phyloP scores from a whole-genome alignment of 257 asterid genomes.

The Craterostigma plantagineum region DNA sequence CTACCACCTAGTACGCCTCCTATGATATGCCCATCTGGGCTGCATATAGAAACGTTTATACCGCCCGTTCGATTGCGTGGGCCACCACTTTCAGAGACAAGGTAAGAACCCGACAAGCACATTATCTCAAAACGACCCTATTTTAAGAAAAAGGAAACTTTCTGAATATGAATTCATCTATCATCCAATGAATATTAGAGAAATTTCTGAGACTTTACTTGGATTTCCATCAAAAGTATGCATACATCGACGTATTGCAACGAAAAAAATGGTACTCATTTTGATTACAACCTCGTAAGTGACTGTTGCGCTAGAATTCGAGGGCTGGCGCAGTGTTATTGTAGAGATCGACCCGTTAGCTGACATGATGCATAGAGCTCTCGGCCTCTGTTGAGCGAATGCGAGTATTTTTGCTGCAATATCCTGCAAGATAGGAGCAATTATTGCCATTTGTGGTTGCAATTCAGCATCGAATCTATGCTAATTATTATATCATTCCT shows the following conservation, averaged over 20 bases:
- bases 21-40: slow-evolving; percentile 52
- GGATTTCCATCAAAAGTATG: too few species aligned
- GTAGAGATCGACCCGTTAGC: slow-evolving; percentile 77
- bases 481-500: too few species aligned
- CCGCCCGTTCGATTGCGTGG: slow-evolving; percentile 49
- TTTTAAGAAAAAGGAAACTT: too few species aligned
- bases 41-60: slow-evolving; percentile 41
- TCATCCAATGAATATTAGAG: too few species aligned
- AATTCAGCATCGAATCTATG: too few species aligned
- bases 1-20: slow-evolving; percentile 66
- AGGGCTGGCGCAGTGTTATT: slow-evolving; percentile 59
- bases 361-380: slow-evolving; percentile 87
- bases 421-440: slow-evolving; percentile 20
- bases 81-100: slow-evolving; percentile 48
- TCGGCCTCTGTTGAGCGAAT: slow-evolving; percentile 86
- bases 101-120: slow-evolving; percentile 49
- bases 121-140: slow-evolving; percentile 59
- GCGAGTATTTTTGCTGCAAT: slow-evolving; percentile 71
- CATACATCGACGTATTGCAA: too few species aligned
- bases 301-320: slow-evolving; percentile 40
- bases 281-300: slow-evolving; percentile 51
- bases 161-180: too few species aligned
- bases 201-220: too few species aligned
- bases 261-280: not conserved
- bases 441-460: too few species aligned